Conservation (phyloP, 805 yeast species). For the Kuraishia ogatae region DNA sequence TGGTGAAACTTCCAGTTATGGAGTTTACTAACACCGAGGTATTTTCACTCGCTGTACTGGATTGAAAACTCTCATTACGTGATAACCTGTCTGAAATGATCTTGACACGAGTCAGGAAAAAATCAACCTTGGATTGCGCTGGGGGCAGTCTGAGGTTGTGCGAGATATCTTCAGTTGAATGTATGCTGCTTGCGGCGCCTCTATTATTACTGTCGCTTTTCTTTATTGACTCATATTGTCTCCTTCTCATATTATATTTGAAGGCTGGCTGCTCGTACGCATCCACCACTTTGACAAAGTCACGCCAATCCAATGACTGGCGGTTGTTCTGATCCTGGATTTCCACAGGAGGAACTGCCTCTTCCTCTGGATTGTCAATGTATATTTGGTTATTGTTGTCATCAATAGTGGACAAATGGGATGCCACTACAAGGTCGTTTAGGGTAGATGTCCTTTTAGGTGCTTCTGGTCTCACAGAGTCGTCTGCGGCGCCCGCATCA, state of each 20-base stretch:
- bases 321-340: not conserved
- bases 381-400: not conserved
- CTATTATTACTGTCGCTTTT: not conserved
- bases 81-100: slow-evolving; percentile 61
- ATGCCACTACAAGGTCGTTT: not conserved
- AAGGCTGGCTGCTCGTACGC: slow-evolving; percentile 58
- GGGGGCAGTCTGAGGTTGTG: not conserved
- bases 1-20: slow-evolving; percentile 21
- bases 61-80: slow-evolving; percentile 70
- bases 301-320: slow-evolving; percentile 50
- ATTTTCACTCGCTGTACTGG: slow-evolving; percentile 25
- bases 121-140: slow-evolving; percentile 23
- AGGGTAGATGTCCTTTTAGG: not conserved
- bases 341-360: slow-evolving; percentile 2
- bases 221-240: slow-evolving; percentile 42
- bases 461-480: not conserved
- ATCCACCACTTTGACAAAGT: slow-evolving; percentile 58
- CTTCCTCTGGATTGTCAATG: slow-evolving; percentile 3
- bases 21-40: slow-evolving; percentile 27
- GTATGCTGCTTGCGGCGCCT: not conserved
- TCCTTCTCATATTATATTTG: slow-evolving; percentile 50
- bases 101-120: slow-evolving; percentile 48
- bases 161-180: not conserved
- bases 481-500: not conserved
- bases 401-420: not conserved